A percentile compares a stretch with the other conserved stretches of the same genome.
These are phyloP conservation scores for Calonectria pseudoturangicola DNA, from an alignment of 2,329 filamentous ascomycete species.

Conservation along the genomic window DNA sequence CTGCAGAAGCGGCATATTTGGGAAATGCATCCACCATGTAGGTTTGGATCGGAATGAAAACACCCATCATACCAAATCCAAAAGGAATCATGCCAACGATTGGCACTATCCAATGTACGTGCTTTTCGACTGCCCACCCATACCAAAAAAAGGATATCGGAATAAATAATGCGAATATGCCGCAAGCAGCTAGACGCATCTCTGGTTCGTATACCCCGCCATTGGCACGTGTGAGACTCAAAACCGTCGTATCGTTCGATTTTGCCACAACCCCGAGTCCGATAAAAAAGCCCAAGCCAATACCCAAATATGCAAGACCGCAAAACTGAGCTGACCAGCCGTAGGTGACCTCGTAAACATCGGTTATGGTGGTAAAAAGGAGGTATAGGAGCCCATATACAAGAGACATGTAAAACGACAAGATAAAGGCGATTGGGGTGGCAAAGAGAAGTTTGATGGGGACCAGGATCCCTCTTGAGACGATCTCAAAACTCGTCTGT, in stretches of 20 bases:
- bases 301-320: constrained; percentile 69
- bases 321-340: constrained; percentile 66
- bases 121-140: constrained; percentile 66
- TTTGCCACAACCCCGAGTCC: constrained; percentile 63
- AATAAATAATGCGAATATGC: constrained; percentile 66
- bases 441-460: constrained; percentile 73
- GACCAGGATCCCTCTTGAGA: constrained; percentile 67
- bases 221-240: constrained; percentile 49
- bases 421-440: constrained; percentile 69
- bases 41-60: constrained; percentile 70
- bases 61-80: constrained; percentile 65
- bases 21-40: constrained; percentile 71
- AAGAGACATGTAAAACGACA: constrained; percentile 72
- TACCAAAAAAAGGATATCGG: constrained; percentile 71
- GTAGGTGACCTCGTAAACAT: constrained; percentile 66
- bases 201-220: constrained; percentile 56
- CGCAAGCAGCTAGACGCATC: constrained; percentile 64
- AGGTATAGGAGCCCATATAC: constrained; percentile 74
- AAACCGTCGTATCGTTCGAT: constrained; percentile 52
- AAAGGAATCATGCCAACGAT: constrained; percentile 73
- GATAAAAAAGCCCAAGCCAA: constrained; percentile 67
- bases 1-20: constrained; percentile 53
- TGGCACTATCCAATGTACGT: constrained; percentile 74
- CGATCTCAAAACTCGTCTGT: constrained; percentile 22
- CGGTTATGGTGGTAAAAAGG: constrained; percentile 63